A percentile compares a stretch with the other conserved stretches of the same genome.
These are phyloP conservation scores for Macrophomina pseudophaseolina DNA, from an alignment of 2,329 filamentous ascomycete species.

Conservation along the genomic window DNA sequence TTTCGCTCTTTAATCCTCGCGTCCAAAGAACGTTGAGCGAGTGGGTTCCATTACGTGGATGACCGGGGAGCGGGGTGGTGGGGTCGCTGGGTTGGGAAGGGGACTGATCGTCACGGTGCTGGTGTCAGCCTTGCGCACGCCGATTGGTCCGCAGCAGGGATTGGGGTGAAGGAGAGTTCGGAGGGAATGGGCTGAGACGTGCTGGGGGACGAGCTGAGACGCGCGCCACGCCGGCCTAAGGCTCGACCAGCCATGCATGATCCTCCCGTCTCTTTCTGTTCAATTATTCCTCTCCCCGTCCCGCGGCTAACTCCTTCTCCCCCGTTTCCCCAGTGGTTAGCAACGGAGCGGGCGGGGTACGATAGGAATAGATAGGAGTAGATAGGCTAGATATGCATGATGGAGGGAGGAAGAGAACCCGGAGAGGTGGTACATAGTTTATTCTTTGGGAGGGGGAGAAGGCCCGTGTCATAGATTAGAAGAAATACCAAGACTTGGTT, in stretches of 20 bases:
- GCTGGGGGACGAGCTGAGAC: background rate
- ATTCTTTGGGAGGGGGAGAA: no score
- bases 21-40: background rate
- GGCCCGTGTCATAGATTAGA: background rate
- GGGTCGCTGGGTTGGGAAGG: background rate
- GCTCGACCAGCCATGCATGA: no score
- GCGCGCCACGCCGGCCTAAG: background rate
- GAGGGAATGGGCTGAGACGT: slow-evolving; percentile 3
- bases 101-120: background rate
- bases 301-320: background rate
- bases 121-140: background rate
- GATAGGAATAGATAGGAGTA: background rate
- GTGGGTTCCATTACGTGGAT: slow-evolving; percentile 1
- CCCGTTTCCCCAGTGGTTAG: no score
- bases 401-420: background rate
- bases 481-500: background rate
- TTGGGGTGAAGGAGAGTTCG: background rate
- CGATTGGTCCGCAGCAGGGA: slow-evolving; percentile 2
- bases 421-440: no score
- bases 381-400: background rate
- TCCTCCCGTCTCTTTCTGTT: background rate
- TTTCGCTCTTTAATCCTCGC: background rate
- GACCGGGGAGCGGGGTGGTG: background rate
- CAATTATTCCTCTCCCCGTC: background rate
- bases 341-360: background rate